phyloP scores from a whole-genome alignment of 2,329 filamentous ascomycete genomes.

The Pseudocercospora ulei region DNA sequence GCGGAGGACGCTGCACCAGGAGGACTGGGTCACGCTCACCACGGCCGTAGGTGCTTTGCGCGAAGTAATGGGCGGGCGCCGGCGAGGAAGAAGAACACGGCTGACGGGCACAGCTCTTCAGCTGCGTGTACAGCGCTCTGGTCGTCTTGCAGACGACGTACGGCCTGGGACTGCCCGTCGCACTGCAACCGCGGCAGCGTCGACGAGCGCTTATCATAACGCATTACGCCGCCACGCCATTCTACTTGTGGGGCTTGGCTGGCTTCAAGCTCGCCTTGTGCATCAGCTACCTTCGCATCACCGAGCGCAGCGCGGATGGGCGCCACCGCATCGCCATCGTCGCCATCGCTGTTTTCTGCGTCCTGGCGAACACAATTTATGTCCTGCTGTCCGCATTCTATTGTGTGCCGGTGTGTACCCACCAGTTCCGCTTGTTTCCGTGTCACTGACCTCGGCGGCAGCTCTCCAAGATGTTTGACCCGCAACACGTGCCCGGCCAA shows the following conservation, averaged over 20 bases:
- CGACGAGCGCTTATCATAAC: conserved; percentile 12
- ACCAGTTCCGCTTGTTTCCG: background rate
- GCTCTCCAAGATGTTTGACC: conserved; percentile 18
- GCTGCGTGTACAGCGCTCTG: conserved; percentile 14
- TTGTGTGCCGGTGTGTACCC: conserved; percentile 13
- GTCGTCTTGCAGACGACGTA: conserved; percentile 16
- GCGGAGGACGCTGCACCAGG: conserved; percentile 13
- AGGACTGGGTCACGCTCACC: conserved; percentile 20
- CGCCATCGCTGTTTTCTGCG: conserved; percentile 16
- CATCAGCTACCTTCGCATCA: conserved; percentile 20
- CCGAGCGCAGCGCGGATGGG: conserved; percentile 13
- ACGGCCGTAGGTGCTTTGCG: conserved; percentile 15
- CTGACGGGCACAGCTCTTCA: conserved; percentile 12
- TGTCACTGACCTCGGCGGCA: conserved; percentile 7
- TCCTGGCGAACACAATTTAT: conserved; percentile 13
- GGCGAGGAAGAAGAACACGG: no score
- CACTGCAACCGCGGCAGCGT: conserved; percentile 11
- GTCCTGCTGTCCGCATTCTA: conserved; percentile 15
- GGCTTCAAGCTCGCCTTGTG: conserved; percentile 20
- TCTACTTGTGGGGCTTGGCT: conserved; percentile 19
- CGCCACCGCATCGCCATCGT: conserved; percentile 16
- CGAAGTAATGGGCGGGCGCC: background rate
- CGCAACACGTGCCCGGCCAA: conserved; percentile 61
- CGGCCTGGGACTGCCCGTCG: conserved; percentile 14
- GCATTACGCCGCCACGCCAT: conserved; percentile 18